Percentiles rank a stretch among this genome's conserved stretches.
Conservation (phyloP, 1,284 basidiomycete species). For the Tylopilus orsonianus region DNA sequence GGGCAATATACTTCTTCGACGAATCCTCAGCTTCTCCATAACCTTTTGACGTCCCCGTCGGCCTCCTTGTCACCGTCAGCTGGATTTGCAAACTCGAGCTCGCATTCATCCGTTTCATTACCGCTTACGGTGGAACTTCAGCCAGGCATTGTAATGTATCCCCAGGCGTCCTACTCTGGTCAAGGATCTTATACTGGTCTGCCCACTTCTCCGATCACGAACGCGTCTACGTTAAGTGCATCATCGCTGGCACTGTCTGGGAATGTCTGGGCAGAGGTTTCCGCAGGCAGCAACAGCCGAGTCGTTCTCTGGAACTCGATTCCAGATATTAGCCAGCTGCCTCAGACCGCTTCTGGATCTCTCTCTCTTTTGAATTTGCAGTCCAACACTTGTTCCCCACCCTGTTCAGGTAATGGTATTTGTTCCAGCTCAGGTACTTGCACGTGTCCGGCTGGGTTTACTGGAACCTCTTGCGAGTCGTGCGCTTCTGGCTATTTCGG, state of each 20-base stretch:
- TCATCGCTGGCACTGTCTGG: slow-evolving; percentile 60
- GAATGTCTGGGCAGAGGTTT: slow-evolving; percentile 69
- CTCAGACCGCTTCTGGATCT: slow-evolving; percentile 42
- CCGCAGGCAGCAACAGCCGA: slow-evolving; percentile 49
- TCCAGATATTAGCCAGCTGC: slow-evolving; percentile 70
- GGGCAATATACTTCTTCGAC: slow-evolving; percentile 71
- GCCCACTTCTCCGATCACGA: slow-evolving; percentile 47
- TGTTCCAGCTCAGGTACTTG: slow-evolving; percentile 71
- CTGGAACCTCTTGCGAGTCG: slow-evolving; percentile 72
- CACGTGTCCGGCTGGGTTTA: slow-evolving; percentile 69
- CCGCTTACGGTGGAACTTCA: slow-evolving; percentile 64
- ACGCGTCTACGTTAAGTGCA: slow-evolving; percentile 50
- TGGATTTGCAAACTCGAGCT: slow-evolving; percentile 56
- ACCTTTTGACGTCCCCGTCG: slow-evolving; percentile 61
- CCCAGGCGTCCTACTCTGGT: slow-evolving; percentile 60
- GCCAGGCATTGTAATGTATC: slow-evolving; percentile 64
- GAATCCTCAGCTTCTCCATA: slow-evolving; percentile 67
- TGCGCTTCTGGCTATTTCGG: slow-evolving; percentile 76
- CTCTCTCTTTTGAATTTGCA: slow-evolving; percentile 65
- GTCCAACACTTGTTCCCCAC: slow-evolving; percentile 66
- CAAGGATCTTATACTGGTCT: slow-evolving; percentile 57
- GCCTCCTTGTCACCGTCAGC: slow-evolving; percentile 55
- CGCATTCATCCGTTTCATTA: slow-evolving; percentile 45
- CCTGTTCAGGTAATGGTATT: slow-evolving; percentile 68
- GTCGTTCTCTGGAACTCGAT: slow-evolving; percentile 75